These are phyloP conservation scores for Entonaema liquescens DNA, from an alignment of 495 filamentous ascomycete species.

Conservation along the genomic window DNA sequence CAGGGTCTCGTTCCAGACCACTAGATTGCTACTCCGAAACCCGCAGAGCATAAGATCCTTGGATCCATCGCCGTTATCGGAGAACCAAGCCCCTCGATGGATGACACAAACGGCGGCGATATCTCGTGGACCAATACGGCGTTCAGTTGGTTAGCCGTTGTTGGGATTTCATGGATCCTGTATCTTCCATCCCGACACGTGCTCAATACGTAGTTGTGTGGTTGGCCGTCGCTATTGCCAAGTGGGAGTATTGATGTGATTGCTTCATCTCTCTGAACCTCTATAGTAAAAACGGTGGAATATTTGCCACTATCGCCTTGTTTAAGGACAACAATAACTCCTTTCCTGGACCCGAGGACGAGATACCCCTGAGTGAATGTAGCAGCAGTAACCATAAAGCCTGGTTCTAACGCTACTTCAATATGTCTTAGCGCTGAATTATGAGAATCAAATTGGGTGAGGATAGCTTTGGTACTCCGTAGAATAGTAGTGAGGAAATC, in stretches of 20 bases:
- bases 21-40: conserved; percentile 78
- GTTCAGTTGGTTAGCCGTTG: background rate
- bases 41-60: conserved; percentile 75
- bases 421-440: conserved; percentile 23
- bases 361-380: conserved; percentile 55
- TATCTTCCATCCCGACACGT: conserved; percentile 79
- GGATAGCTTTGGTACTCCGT: conserved; percentile 36
- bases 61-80: conserved; percentile 43
- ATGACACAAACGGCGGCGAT: conserved; percentile 67
- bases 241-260: conserved; percentile 70
- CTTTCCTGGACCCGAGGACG: conserved; percentile 74
- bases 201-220: conserved; percentile 62
- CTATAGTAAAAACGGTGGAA: conserved; percentile 42
- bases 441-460: conserved; percentile 35
- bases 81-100: conserved; percentile 73
- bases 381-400: conserved; percentile 54
- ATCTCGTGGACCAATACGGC: conserved; percentile 54
- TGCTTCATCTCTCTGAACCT: conserved; percentile 69
- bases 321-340: conserved; percentile 65
- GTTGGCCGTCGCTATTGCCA: conserved; percentile 32
- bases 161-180: conserved; percentile 61
- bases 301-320: conserved; percentile 38
- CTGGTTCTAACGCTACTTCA: conserved; percentile 38
- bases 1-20: conserved; percentile 77
- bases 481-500: conserved; percentile 36